Percentiles rank a stretch among this genome's conserved stretches.
phyloP scores from a whole-genome alignment of 495 filamentous ascomycete genomes.

The Penicillium alfredii region DNA sequence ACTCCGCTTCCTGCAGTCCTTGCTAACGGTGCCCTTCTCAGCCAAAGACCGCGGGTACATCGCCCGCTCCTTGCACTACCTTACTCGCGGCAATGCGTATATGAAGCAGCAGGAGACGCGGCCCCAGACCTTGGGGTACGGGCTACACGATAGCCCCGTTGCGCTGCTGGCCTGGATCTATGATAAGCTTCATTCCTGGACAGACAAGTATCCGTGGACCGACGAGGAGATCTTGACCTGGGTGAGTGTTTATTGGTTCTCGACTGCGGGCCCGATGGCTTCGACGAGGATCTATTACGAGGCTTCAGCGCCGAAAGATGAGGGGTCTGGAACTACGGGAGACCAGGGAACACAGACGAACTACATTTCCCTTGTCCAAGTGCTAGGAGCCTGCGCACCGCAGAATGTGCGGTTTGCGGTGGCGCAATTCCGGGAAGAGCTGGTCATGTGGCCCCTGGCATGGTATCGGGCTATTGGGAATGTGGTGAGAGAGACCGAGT shows the following conservation, averaged over 20 bases:
- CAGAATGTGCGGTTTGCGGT: conserved; percentile 35
- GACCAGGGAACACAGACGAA: too few relatives aligned
- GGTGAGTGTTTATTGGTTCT: conserved; percentile 50
- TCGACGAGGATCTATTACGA: conserved; percentile 48
- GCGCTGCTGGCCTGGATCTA: conserved; percentile 51
- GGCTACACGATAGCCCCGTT: conserved; percentile 45
- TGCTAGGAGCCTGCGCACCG: conserved; percentile 13
- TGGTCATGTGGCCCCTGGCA: conserved; percentile 33
- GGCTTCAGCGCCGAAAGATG: conserved; percentile 19
- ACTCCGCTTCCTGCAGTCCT: conserved; percentile 25
- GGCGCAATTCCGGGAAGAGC: conserved; percentile 40
- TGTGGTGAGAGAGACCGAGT: conserved; percentile 37
- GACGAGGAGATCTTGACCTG: conserved; percentile 51
- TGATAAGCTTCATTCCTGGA: conserved; percentile 48
- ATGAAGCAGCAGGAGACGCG: conserved; percentile 40
- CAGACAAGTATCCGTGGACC: conserved; percentile 47
- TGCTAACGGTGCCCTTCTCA: conserved; percentile 34
- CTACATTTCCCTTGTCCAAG: conserved; percentile 13
- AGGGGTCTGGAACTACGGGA: too few relatives aligned
- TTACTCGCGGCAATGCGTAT: conserved; percentile 39
- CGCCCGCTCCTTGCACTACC: conserved; percentile 28
- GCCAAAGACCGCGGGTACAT: conserved; percentile 29
- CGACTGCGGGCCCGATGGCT: conserved; percentile 44
- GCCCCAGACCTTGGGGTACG: conserved; percentile 47
- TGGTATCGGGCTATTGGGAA: conserved; percentile 38